Evolutionary conservation across 352 stramenopile genomes (phyloP).

Genomic region (Phytophthora niederhauseri): DNA sequence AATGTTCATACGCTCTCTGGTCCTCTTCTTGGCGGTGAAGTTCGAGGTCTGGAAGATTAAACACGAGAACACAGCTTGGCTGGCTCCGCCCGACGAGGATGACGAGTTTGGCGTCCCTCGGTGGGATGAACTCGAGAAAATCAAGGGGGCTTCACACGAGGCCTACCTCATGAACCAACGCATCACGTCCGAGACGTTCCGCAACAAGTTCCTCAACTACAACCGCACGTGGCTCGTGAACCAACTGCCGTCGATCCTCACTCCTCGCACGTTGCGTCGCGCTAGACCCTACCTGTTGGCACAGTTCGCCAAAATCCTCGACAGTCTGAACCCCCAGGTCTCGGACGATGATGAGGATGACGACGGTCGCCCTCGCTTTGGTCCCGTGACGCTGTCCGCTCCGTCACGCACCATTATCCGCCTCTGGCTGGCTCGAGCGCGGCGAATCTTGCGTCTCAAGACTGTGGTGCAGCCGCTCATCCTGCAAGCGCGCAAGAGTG

Average conservation of each 20-base stretch:
- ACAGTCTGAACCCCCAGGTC: constrained; percentile 94
- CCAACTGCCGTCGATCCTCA: constrained; percentile 96
- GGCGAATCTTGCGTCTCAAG: constrained; percentile 83
- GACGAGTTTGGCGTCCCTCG: constrained; percentile 93
- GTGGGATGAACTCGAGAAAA: constrained; percentile 93
- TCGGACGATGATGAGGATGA: constrained; percentile 94
- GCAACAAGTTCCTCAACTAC: constrained; percentile 98
- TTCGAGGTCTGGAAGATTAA: constrained; percentile 96
- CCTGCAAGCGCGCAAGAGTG: constrained; percentile 88
- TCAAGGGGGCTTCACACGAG: constrained; percentile 95
- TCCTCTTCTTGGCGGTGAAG: constrained; percentile 87
- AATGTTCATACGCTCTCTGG: constrained; percentile 63
- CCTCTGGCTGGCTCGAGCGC: constrained; percentile 91
- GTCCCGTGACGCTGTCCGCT: constrained; percentile 90
- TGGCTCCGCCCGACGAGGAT: constrained; percentile 87
- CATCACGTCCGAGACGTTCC: constrained; percentile 97
- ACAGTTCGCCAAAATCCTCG: constrained; percentile 96
- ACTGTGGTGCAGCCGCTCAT: constrained; percentile 93
- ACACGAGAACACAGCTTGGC: constrained; percentile 96
- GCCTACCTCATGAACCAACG: constrained; percentile 97
- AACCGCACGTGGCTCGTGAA: constrained; percentile 97
- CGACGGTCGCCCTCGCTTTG: constrained; percentile 81
- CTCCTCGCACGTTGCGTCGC: constrained; percentile 91
- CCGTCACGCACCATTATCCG: constrained; percentile 93
- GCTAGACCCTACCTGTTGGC: constrained; percentile 95